A percentile compares a stretch with the other conserved stretches of the same genome.
Evolutionary conservation across 306 rosid genomes (phyloP).

Genomic region (Cucurbita maxima): DNA sequence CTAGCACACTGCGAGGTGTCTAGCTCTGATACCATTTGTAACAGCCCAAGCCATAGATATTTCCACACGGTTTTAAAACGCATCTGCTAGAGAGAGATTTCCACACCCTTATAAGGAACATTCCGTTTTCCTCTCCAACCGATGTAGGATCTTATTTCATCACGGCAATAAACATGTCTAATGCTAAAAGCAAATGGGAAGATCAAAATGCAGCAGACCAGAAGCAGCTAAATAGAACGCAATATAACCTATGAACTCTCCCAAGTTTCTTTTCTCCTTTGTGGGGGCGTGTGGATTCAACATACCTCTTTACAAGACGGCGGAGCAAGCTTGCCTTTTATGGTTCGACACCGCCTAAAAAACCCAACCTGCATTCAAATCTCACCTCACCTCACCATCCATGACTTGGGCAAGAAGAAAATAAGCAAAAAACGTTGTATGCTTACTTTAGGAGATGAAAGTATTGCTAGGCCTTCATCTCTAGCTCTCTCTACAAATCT

Average conservation of each 20-base stretch:
- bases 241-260: background rate
- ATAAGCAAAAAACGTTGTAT: background rate
- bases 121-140: too few relatives aligned
- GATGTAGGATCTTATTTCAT: background rate
- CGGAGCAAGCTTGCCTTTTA: conserved; percentile 71
- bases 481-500: conserved; percentile 52
- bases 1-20: too few relatives aligned
- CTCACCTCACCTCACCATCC: conserved; percentile 11
- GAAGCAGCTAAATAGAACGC: background rate
- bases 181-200: background rate
- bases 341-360: conserved; percentile 66
- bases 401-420: background rate
- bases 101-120: too few relatives aligned
- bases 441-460: conserved; percentile 64
- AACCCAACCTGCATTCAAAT: conserved; percentile 66
- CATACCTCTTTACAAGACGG: conserved; percentile 75
- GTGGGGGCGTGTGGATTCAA: background rate
- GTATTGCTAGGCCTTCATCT: conserved; percentile 69
- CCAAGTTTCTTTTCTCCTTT: background rate
- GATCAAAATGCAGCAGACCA: background rate
- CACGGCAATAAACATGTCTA: background rate
- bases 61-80: too few relatives aligned
- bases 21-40: too few relatives aligned
- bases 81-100: too few relatives aligned
- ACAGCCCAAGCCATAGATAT: too few relatives aligned